These are phyloP conservation scores for Myrica gale DNA, from an alignment of 306 rosid genomes.

Conservation along the genomic window DNA sequence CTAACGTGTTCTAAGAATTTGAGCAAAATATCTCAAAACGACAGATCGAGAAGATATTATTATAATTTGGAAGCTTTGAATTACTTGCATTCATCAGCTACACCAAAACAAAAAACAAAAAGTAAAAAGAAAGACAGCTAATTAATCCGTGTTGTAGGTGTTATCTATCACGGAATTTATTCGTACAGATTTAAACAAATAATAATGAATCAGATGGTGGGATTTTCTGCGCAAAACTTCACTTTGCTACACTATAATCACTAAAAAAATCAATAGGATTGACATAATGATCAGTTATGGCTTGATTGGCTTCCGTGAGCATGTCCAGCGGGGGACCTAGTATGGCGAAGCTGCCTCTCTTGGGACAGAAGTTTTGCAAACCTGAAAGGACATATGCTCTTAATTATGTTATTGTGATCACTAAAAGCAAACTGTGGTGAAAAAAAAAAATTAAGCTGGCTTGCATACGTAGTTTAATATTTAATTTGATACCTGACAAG, in stretches of 20 bases:
- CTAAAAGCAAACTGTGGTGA: neutral
- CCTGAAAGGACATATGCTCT: slow-evolving; percentile 24
- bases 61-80: no score
- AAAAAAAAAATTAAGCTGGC: no score
- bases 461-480: neutral
- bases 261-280: neutral
- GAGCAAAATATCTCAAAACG: no score
- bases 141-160: neutral
- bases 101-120: no score
- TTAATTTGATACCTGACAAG: neutral
- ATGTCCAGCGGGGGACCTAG: slow-evolving; percentile 23
- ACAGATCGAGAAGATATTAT: no score
- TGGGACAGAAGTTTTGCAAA: slow-evolving; percentile 50
- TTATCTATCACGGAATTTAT: neutral
- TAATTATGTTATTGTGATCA: neutral
- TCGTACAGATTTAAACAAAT: neutral
- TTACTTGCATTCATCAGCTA: no score
- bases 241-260: neutral
- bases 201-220: neutral
- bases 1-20: no score
- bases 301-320: slow-evolving; percentile 1
- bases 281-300: neutral
- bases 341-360: slow-evolving; percentile 44
- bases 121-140: no score
- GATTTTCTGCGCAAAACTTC: neutral